Evolutionary conservation across 805 yeast genomes (phyloP).

Genomic region (Wickerhamiella brachini): DNA sequence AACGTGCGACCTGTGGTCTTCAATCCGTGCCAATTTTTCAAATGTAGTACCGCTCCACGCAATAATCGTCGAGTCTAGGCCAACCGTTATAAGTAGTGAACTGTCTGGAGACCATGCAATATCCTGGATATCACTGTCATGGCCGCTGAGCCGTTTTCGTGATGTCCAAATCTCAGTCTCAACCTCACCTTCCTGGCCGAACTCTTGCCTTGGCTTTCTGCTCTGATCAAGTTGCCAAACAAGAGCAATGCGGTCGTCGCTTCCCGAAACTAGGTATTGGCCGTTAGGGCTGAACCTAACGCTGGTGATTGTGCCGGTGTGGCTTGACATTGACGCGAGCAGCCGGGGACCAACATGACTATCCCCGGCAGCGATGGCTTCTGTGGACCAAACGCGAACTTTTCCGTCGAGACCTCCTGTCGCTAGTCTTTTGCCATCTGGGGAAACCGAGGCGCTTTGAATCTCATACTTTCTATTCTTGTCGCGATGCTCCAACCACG

Average conservation of each 20-base stretch:
- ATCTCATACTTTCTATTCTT: constrained; percentile 73
- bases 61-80: constrained; percentile 81
- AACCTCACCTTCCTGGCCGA: constrained; percentile 43
- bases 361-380: constrained; percentile 52
- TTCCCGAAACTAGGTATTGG: constrained; percentile 80
- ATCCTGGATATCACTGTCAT: constrained; percentile 95
- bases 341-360: constrained; percentile 10
- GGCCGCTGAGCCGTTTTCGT: constrained; percentile 82
- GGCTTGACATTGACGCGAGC: constrained; percentile 82
- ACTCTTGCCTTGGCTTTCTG: constrained; percentile 36
- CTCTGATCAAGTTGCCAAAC: constrained; percentile 89
- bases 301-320: constrained; percentile 92
- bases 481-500: constrained; percentile 59
- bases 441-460: constrained; percentile 65
- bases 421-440: constrained; percentile 75
- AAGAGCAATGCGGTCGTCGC: constrained; percentile 81
- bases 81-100: constrained; percentile 79
- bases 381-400: constrained; percentile 83
- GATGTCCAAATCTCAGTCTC: constrained; percentile 93
- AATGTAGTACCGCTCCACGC: constrained; percentile 91
- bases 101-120: constrained; percentile 98
- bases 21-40: constrained; percentile 77
- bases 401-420: constrained; percentile 92
- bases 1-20: constrained; percentile 87
- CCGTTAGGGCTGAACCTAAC: constrained; percentile 90